Evolutionary conservation across 2,329 filamentous ascomycete species (phyloP), one percentile per base, ranked within the genome.

Genomic region (Emmonsia crescens): DNA sequence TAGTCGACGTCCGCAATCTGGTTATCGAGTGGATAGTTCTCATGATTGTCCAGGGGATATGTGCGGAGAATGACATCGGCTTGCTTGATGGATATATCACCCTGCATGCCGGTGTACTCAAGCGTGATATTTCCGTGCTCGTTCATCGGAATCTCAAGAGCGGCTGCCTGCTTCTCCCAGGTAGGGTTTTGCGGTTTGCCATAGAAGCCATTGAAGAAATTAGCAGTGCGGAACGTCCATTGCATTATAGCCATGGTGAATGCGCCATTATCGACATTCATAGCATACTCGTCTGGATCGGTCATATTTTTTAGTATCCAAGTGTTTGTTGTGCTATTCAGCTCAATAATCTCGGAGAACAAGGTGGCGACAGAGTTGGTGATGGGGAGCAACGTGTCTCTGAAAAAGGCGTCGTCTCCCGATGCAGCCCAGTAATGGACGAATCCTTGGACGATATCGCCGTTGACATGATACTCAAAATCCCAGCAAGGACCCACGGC

Each of bases 391-490:
- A 36, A 36, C 33, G 33, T 36, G 33, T 36, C 9, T 8, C n/a
- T n/a, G 69, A 84, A 82, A 67, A 77, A 81, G 1, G 74, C 68
- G 6, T 73, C 74, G 66, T 84, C 80, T 6, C 81, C 82, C 24
- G 80, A 82, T 12, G 77, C 76, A n/a, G 78, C 73, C 68, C 77
- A 82, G 62, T 84, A 82, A 59, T 84, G 82, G 68, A 78, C 76
- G 51, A 84, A 77, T 4, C 80, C 76, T 44, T 85, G 75, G 1
- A 80, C 82, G 65, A 87, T 85, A 66, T 86, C 84, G 2, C 83
- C 82, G 66, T 86, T 86, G 27, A 86, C 68, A 70, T 87, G 84
- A 64, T 86, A 87, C 68, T 1, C 33, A 36, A 36, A 36, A 9
- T 36, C 33, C 33, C 33, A 36, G 33, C 33, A 36, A 36, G 33